Evolutionary conservation across 2,329 filamentous ascomycete genomes (phyloP).

Genomic region (Penicillium glabrum): DNA sequence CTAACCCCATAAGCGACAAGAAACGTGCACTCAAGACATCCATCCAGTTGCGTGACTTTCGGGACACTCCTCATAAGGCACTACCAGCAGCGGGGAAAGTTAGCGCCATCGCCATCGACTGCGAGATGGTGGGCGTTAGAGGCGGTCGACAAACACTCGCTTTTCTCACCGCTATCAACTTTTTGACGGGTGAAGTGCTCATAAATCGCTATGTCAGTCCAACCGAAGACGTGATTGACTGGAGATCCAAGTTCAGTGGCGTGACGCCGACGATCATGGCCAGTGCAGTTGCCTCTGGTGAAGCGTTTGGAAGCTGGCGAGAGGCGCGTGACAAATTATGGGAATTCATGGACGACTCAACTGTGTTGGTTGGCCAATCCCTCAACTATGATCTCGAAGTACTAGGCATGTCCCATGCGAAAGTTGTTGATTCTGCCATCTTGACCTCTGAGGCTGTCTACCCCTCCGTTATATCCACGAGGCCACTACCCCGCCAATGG

Average conservation of each 20-base stretch:
- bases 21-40: not conserved
- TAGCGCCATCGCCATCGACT: constrained; percentile 7
- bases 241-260: constrained; percentile 3
- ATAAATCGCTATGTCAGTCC: constrained; percentile 6
- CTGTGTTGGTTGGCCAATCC: constrained; percentile 8
- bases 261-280: constrained; percentile 2
- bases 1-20: not conserved
- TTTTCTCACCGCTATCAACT: constrained; percentile 6
- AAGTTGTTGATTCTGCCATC: constrained; percentile 5
- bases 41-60: not conserved
- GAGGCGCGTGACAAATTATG: constrained; percentile 5
- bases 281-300: constrained; percentile 4
- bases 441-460: constrained; percentile 2
- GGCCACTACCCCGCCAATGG: constrained; percentile 2
- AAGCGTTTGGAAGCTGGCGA: constrained; percentile 4
- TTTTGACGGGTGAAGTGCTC: constrained; percentile 6
- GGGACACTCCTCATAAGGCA: not conserved
- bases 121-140: constrained; percentile 6
- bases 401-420: constrained; percentile 4
- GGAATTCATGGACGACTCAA: constrained; percentile 4
- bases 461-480: constrained; percentile 1
- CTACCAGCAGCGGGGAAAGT: not conserved
- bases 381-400: constrained; percentile 9
- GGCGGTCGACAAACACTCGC: constrained; percentile 5
- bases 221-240: constrained; percentile 2